Conservation (phyloP, 2,329 filamentous ascomycete genomes). For the Furcasterigmium sp. region DNA sequence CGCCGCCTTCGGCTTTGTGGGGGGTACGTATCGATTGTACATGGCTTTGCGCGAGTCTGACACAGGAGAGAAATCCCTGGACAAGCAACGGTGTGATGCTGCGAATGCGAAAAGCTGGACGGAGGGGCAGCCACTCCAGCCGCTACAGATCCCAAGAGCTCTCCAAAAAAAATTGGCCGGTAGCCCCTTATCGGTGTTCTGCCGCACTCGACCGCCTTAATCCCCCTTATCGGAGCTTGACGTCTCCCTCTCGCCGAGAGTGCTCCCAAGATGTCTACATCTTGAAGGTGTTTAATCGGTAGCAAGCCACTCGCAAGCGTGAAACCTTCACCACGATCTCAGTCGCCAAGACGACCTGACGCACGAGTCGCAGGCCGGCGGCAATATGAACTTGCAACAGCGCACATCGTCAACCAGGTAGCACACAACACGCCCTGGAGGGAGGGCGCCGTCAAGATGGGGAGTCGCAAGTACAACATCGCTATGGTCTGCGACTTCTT, state of each 20-base stretch:
- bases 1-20: conserved; percentile 17
- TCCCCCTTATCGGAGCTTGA: conserved; percentile 16
- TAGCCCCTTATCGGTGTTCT: conserved; percentile 29
- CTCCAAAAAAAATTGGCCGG: conserved; percentile 28
- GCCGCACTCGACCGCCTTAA: conserved; percentile 27
- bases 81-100: no score
- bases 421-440: neutral
- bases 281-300: no score
- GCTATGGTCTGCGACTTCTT: conserved; percentile 99
- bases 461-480: conserved; percentile 57
- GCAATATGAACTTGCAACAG: no score
- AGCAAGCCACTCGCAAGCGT: no score
- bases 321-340: no score
- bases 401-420: conserved; percentile 2
- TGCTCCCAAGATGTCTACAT: no score
- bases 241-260: no score
- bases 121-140: conserved; percentile 7
- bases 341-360: no score
- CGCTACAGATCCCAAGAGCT: no score
- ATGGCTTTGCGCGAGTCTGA: neutral
- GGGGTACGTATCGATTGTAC: conserved; percentile 31
- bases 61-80: no score
- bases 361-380: no score
- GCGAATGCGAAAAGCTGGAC: neutral
- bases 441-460: conserved; percentile 31